Evolutionary conservation across 1,139 yeast species (phyloP).

Genomic region (Arxiozyma heterogenica): DNA sequence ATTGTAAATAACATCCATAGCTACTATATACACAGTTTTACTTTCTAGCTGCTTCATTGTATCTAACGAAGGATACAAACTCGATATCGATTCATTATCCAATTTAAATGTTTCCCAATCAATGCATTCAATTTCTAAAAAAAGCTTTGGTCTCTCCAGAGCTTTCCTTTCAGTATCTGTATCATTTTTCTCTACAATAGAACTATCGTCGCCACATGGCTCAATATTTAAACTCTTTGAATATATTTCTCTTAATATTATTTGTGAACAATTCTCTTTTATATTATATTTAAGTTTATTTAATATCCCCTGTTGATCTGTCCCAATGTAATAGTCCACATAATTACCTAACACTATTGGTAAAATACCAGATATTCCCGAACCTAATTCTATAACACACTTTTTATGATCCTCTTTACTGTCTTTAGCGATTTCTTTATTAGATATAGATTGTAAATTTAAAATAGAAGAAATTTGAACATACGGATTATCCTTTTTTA

Average conservation of each 20-base stretch:
- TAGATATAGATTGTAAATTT: neutral
- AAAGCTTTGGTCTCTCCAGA: slow-evolving; percentile 5
- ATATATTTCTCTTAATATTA: slow-evolving; percentile 10
- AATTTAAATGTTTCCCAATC: slow-evolving; percentile 28
- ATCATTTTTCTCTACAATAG: neutral
- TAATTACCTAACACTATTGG: slow-evolving; percentile 25
- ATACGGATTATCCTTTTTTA: slow-evolving; percentile 3
- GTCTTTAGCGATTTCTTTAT: neutral
- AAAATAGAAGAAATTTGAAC: slow-evolving; percentile 4
- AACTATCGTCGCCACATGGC: neutral
- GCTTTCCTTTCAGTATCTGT: neutral
- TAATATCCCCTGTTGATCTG: slow-evolving; percentile 29
- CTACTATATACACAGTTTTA: slow-evolving; percentile 17
- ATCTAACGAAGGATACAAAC: slow-evolving; percentile 6
- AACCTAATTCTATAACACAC: slow-evolving; percentile 26
- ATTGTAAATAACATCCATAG: slow-evolving; percentile 31
- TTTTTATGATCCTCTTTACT: neutral
- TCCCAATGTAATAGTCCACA: slow-evolving; percentile 22
- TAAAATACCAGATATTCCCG: slow-evolving; percentile 27
- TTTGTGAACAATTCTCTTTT: slow-evolving; percentile 18
- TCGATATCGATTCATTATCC: slow-evolving; percentile 1
- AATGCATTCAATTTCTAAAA: slow-evolving; percentile 20
- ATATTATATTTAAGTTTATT: slow-evolving; percentile 22
- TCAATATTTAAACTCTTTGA: neutral
- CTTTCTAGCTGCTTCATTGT: slow-evolving; percentile 1